Evolutionary conservation across 768 basidiomycete species (phyloP).

Genomic region (Leccinum boreale): DNA sequence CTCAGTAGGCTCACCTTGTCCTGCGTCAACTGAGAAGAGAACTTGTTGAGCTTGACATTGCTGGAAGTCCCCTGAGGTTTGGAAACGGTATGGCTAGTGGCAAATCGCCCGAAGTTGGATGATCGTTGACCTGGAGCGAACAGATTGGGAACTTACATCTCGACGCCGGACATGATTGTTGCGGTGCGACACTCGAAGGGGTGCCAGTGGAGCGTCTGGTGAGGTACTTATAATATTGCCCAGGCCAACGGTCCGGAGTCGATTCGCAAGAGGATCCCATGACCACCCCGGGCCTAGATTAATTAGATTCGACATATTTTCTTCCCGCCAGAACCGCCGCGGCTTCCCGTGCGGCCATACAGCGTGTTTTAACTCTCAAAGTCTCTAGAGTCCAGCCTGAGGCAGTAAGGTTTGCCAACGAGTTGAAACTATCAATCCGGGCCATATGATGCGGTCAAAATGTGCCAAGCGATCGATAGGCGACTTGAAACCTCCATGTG

Average conservation of each 20-base stretch:
- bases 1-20: constrained; percentile 55
- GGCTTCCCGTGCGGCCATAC: constrained; percentile 10
- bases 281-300: constrained; percentile 4
- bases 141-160: constrained; percentile 47
- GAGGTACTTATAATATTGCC: constrained; percentile 15
- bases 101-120: not conserved
- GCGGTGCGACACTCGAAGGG: not conserved
- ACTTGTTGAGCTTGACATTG: constrained; percentile 63
- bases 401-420: not conserved
- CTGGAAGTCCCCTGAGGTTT: constrained; percentile 21
- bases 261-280: constrained; percentile 13
- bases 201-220: not conserved
- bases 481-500: not conserved
- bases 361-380: too few relatives aligned
- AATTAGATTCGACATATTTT: constrained; percentile 6
- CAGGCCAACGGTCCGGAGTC: constrained; percentile 8
- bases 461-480: not conserved
- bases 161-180: constrained; percentile 54
- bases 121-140: not conserved
- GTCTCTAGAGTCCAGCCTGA: not conserved
- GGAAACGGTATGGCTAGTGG: constrained; percentile 18
- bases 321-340: constrained; percentile 5
- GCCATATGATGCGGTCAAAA: not conserved
- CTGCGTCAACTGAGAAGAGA: constrained; percentile 72
- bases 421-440: not conserved